A percentile compares a stretch with the other conserved stretches of the same genome.
These are phyloP conservation scores for Coemansia sp. DNA, from an alignment of 192 early-diverging fungal species.

Conservation along the genomic window DNA sequence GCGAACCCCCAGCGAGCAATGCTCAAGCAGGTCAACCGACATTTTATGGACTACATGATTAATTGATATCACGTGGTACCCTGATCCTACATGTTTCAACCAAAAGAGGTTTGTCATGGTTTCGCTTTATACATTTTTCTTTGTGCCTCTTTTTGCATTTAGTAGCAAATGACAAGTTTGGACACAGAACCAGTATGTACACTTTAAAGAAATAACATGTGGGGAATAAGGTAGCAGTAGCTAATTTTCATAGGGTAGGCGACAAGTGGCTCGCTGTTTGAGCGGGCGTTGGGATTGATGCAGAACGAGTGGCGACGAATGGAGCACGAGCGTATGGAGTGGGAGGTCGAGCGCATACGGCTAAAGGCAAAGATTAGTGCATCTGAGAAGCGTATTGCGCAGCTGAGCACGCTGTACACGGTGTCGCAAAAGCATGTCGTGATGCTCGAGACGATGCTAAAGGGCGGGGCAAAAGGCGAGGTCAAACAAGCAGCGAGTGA, in stretches of 20 bases:
- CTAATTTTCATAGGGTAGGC: background rate
- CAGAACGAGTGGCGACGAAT: conserved; percentile 48
- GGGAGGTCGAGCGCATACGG: conserved; percentile 46
- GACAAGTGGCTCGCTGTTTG: conserved; percentile 17
- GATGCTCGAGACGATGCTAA: conserved; percentile 26
- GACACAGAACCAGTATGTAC: conserved; percentile 2
- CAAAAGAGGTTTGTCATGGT: background rate
- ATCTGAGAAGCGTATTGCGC: conserved; percentile 42
- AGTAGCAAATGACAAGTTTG: background rate
- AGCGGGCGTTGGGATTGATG: conserved; percentile 32
- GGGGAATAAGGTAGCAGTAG: background rate
- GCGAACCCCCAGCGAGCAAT: conserved; percentile 75
- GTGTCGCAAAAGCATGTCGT: conserved; percentile 35
- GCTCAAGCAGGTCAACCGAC: conserved; percentile 72
- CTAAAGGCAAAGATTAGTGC: conserved; percentile 43
- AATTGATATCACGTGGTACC: conserved; percentile 1
- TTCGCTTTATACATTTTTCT: background rate
- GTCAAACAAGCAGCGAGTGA: background rate
- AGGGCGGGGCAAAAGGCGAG: background rate
- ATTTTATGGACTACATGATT: conserved; percentile 53
- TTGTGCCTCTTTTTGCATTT: background rate
- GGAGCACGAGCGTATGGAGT: conserved; percentile 42
- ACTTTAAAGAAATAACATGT: background rate
- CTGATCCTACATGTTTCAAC: background rate
- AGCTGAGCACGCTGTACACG: conserved; percentile 18